Conservation (phyloP, 2,329 filamentous ascomycete species). For the Pseudogymnoascus sp. region DNA sequence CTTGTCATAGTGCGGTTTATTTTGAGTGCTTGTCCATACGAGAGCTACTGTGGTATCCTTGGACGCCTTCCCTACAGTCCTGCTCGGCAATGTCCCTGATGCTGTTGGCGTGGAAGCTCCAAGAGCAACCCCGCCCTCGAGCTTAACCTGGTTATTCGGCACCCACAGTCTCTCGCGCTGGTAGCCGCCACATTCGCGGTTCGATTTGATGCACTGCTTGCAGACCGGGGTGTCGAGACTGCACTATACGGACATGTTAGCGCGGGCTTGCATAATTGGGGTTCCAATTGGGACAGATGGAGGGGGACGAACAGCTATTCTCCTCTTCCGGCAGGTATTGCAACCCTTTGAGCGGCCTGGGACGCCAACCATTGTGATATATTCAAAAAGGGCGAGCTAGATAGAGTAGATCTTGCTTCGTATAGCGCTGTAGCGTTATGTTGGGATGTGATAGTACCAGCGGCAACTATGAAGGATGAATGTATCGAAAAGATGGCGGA, state of each 20-base stretch:
- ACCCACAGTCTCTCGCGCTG: conserved; percentile 40
- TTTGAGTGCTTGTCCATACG: not conserved
- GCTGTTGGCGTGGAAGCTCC: not conserved
- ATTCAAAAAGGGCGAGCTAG: not conserved
- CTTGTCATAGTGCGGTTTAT: not conserved
- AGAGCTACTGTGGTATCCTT: not conserved
- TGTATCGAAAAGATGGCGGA: not conserved
- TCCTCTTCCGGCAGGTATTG: conserved; percentile 53
- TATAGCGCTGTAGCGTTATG: not conserved
- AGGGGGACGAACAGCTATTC: conserved; percentile 27
- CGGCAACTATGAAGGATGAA: not conserved
- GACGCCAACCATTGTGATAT: conserved; percentile 37
- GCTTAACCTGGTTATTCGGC: conserved; percentile 7
- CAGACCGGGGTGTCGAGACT: conserved; percentile 57
- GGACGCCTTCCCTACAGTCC: not conserved
- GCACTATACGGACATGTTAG: conserved; percentile 39
- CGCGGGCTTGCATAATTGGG: not conserved
- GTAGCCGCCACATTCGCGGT: conserved; percentile 56
- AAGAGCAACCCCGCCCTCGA: not conserved
- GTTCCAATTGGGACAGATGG: not conserved
- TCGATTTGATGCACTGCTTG: conserved; percentile 53
- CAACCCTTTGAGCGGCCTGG: conserved; percentile 60
- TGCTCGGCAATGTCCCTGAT: not conserved
- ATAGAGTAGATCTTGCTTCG: not conserved
- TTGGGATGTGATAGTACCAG: not conserved